phyloP scores from a whole-genome alignment of 2,329 filamentous ascomycete genomes.

The Alternaria dauci region DNA sequence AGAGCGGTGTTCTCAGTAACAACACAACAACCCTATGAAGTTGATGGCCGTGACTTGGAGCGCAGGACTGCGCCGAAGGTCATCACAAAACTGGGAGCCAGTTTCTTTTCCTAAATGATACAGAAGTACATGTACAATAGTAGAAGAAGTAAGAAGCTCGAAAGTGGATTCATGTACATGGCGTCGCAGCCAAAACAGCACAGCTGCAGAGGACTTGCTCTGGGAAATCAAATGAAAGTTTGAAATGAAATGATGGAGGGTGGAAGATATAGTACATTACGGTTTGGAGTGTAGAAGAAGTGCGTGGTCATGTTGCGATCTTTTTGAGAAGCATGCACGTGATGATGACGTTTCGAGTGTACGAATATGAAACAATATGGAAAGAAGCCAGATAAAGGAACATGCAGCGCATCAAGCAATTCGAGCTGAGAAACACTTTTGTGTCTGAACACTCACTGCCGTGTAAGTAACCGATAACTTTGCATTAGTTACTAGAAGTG shows the following conservation, averaged over 20 bases:
- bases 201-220: background rate
- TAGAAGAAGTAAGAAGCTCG: background rate
- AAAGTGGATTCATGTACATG: background rate
- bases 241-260: background rate
- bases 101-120: background rate
- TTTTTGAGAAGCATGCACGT: background rate
- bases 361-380: background rate
- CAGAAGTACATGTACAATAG: background rate
- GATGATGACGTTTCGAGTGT: background rate
- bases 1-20: background rate
- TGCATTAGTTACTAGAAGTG: too few relatives aligned
- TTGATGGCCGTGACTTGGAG: background rate
- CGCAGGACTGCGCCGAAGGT: background rate
- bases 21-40: background rate
- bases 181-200: background rate
- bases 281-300: background rate
- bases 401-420: background rate
- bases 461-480: background rate
- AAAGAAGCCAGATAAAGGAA: background rate
- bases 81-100: background rate
- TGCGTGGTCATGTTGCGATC: background rate
- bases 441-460: too few relatives aligned
- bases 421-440: background rate
- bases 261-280: background rate
- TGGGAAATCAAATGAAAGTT: background rate